Base-by-base conservation (phyloP, 257 asterid genomes). In the Scutellaria baicalensis region DNA sequence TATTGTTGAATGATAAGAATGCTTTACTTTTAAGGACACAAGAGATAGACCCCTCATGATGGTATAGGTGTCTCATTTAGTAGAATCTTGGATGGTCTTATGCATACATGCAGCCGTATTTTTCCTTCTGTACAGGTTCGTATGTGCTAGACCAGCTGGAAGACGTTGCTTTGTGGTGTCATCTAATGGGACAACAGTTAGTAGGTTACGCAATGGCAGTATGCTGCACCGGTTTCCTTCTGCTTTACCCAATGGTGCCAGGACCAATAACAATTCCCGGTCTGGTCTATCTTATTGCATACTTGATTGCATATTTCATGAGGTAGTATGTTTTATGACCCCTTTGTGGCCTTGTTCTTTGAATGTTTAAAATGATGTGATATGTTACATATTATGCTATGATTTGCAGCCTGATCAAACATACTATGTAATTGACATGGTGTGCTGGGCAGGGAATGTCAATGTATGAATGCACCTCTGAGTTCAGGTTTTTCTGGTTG, bases 391-490 rank as follows among this genome's bases (percentile, higher is more conserved):
- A 43, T 50, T 71, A 59, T 77, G 55, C 55, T 43, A 48, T 76
- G 62, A 56, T 35, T 55, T 82, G 79, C 90, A 91, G 96, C 79
- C 82, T 8, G 96, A 94, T 72, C 94, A 94, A 64, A 89, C 89
- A 6, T 91, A 89, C 79, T 94, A 89, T 75, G 97, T 88, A 44
- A 84, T 86, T 56, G 99, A 91, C 77, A 81, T 85, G 90, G 89
- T 94, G 75, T 85, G 99, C 79, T 94, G 98, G 98, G 95, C 82
- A 13, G 98, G 98, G 99, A 54, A 82, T 88, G 78, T 84, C 96
- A 0, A 65, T 89, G 66, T 91, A 88, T 16, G 98, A 94, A 80
- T 94, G 98, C 76, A 83, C 98, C 5, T 86, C 97, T 2, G 99
- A 91, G 73, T 94, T 92, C 84, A 81, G 98, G 82, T 82, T 88